These are phyloP conservation scores for Kwoniella dejecticola DNA, from an alignment of 768 basidiomycete genomes.

Conservation along the genomic window DNA sequence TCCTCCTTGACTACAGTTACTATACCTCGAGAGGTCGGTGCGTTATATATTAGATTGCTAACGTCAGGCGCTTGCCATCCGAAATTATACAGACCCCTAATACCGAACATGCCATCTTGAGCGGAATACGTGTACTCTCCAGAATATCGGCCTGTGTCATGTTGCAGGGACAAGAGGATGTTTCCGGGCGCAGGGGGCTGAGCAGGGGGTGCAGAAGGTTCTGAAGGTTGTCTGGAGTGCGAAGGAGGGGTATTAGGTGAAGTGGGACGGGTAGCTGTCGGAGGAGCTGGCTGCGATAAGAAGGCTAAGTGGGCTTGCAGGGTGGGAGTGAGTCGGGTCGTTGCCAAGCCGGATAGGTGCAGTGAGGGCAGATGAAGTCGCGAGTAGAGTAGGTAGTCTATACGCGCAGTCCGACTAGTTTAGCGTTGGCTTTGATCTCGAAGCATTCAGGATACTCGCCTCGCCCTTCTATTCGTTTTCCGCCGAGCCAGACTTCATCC, in stretches of 20 bases:
- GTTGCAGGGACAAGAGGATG: conserved; percentile 79
- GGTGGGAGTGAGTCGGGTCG: conserved; percentile 74
- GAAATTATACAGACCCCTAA: conserved; percentile 87
- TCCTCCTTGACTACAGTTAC: conserved; percentile 38
- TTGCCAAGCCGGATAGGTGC: conserved; percentile 84
- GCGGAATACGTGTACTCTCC: conserved; percentile 93
- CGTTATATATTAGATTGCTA: conserved; percentile 8
- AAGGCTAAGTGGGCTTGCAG: conserved; percentile 75
- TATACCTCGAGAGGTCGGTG: conserved; percentile 4
- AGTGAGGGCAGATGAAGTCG: conserved; percentile 86
- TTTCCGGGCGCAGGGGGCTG: conserved; percentile 56
- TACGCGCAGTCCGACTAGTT: neutral
- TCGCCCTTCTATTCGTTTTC: conserved; percentile 71
- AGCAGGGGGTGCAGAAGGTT: conserved; percentile 57
- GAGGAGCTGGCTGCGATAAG: conserved; percentile 58
- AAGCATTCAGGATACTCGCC: conserved; percentile 60
- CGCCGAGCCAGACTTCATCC: conserved; percentile 79
- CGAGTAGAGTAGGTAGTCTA: conserved; percentile 93
- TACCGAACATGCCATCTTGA: conserved; percentile 90
- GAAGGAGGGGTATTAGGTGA: conserved; percentile 27
- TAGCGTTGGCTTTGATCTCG: neutral
- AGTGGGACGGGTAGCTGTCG: conserved; percentile 29
- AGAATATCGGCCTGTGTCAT: conserved; percentile 88
- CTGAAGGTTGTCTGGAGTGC: conserved; percentile 57
- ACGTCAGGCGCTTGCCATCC: conserved; percentile 63